Percentiles rank a stretch among this genome's conserved stretches.
Conservation (phyloP, 202 grass and related monocot genomes). For the Miscanthus sacchariflorus region DNA sequence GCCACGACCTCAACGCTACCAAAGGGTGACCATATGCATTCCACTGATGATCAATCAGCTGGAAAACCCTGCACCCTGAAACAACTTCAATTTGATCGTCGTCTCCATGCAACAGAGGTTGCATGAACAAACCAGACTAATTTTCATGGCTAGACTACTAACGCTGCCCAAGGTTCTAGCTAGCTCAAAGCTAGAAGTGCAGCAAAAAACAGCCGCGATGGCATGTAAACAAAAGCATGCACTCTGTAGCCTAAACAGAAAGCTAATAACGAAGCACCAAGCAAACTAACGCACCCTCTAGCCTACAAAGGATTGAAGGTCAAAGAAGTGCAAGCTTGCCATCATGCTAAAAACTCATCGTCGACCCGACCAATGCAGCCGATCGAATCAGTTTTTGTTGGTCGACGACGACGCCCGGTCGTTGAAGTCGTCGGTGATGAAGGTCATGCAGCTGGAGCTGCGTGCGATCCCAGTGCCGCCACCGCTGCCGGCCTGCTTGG, state of each 20-base stretch:
- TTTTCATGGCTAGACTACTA: not conserved
- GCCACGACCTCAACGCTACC: too few relatives aligned
- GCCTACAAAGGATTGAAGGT: not conserved
- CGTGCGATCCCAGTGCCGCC: constrained; percentile 33
- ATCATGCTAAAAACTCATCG: constrained; percentile 15
- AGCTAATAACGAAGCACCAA: not conserved
- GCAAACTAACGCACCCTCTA: not conserved
- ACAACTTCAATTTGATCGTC: not conserved
- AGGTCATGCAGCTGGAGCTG: constrained; percentile 91
- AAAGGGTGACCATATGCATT: too few relatives aligned
- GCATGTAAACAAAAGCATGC: constrained; percentile 42
- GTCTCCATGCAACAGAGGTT: constrained; percentile 4
- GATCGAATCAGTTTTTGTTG: constrained; percentile 14
- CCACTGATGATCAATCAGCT: not conserved
- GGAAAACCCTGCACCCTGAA: constrained; percentile 27
- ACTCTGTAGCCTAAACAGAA: constrained; percentile 36
- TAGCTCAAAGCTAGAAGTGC: constrained; percentile 41
- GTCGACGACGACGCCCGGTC: not conserved
- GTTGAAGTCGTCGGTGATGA: constrained; percentile 63
- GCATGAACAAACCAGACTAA: constrained; percentile 2
- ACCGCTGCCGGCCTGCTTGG: not conserved
- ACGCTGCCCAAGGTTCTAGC: not conserved
- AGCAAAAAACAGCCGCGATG: constrained; percentile 38
- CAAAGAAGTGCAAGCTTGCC: not conserved
- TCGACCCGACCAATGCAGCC: not conserved